phyloP scores from a whole-genome alignment of 441 rosid genomes.

The Hura crepitans region DNA sequence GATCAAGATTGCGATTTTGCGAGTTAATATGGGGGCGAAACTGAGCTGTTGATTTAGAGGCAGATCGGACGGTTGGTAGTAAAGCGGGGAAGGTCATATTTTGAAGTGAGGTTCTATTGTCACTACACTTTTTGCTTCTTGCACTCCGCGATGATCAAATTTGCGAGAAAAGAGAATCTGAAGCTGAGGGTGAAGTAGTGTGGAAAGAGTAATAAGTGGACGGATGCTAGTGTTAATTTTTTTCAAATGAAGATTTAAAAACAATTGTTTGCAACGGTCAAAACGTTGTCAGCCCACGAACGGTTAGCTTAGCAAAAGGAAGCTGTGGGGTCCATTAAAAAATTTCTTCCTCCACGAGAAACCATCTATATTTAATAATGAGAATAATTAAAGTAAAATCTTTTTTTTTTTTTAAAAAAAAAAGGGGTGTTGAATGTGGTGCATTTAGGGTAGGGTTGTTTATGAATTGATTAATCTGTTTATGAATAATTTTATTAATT shows the following conservation, averaged over 20 bases:
- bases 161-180: too few relatives aligned
- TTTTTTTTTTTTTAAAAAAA: too few relatives aligned
- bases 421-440: too few relatives aligned
- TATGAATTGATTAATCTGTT: too few relatives aligned
- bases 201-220: constrained; percentile 29
- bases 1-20: constrained; percentile 17
- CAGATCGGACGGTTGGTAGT: constrained; percentile 24
- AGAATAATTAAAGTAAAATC: constrained; percentile 17
- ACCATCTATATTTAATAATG: neutral
- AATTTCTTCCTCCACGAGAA: neutral
- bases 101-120: constrained; percentile 25
- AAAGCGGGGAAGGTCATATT: constrained; percentile 25
- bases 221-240: constrained; percentile 8
- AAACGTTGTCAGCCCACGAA: constrained; percentile 25
- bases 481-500: too few relatives aligned
- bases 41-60: constrained; percentile 24
- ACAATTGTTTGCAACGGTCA: constrained; percentile 37
- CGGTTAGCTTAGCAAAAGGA: constrained; percentile 20
- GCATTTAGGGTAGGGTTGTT: too few relatives aligned
- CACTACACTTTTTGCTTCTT: constrained; percentile 23
- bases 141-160: neutral
- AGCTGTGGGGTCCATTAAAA: constrained; percentile 24
- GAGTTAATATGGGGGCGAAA: constrained; percentile 6
- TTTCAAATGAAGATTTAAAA: constrained; percentile 28
- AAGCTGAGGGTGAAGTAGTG: neutral